Evolutionary conservation across 192 early-diverging fungal genomes (phyloP).

Genomic region (Allomyces arbusculus): DNA sequence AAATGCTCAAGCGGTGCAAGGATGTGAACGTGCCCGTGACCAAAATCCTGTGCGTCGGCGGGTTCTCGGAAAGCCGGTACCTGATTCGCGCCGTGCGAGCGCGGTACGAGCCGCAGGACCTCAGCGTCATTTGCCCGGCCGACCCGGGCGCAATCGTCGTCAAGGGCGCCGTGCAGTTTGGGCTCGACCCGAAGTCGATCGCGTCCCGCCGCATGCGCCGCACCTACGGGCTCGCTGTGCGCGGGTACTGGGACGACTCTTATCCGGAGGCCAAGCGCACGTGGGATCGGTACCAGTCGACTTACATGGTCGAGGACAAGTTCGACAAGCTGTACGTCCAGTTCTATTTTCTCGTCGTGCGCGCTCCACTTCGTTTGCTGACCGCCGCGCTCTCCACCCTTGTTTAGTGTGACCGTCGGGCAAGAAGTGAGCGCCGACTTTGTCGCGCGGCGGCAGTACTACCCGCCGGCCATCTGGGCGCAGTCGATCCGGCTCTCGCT

Average conservation of each 20-base stretch:
- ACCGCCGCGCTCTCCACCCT: too few species aligned
- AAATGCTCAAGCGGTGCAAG: constrained; percentile 1
- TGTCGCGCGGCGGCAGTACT: neutral
- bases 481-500: neutral
- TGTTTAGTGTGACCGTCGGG: neutral
- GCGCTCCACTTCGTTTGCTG: too few species aligned
- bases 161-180: constrained; percentile 3
- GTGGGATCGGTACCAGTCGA: neutral
- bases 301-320: neutral
- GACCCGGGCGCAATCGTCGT: constrained; percentile 3
- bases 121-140: neutral
- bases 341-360: too few species aligned
- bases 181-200: constrained; percentile 1
- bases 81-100: neutral
- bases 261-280: neutral
- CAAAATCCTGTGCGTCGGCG: constrained; percentile 3
- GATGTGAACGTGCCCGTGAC: neutral
- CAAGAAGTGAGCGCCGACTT: neutral
- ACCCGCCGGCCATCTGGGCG: neutral
- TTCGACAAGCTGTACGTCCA: neutral
- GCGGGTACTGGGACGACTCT: neutral
- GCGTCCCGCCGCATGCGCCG: constrained; percentile 1
- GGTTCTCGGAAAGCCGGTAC: neutral
- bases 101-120: constrained; percentile 1
- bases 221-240: constrained; percentile 1